Evolutionary conservation across 805 yeast genomes (phyloP).

Genomic region (Vanderwaltozyma polyspora): DNA sequence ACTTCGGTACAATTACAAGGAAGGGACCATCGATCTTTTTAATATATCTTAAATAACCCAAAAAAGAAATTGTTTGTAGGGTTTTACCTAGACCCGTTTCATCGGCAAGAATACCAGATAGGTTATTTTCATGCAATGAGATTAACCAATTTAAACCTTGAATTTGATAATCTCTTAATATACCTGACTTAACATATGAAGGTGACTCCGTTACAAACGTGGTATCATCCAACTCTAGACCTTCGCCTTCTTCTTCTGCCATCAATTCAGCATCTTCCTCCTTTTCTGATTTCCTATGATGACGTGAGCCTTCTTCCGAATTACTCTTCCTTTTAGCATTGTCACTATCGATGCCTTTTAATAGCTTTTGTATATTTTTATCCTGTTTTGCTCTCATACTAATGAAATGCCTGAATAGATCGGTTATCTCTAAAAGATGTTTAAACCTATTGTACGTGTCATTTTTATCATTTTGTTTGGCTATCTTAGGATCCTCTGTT

Average conservation of each 20-base stretch:
- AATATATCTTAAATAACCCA: constrained; percentile 76
- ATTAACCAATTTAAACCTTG: constrained; percentile 95
- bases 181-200: constrained; percentile 56
- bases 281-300: constrained; percentile 82
- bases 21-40: constrained; percentile 81
- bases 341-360: constrained; percentile 42
- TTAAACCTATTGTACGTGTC: constrained; percentile 72
- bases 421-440: constrained; percentile 72
- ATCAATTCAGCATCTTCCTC: constrained; percentile 92
- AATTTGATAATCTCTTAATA: constrained; percentile 78
- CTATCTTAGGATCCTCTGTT: constrained; percentile 44
- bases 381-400: constrained; percentile 74
- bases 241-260: constrained; percentile 63
- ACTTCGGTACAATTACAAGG: constrained; percentile 86
- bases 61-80: constrained; percentile 82
- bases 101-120: constrained; percentile 91
- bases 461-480: constrained; percentile 42
- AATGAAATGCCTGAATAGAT: constrained; percentile 78
- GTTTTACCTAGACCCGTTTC: constrained; percentile 99
- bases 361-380: constrained; percentile 49
- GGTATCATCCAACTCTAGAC: constrained; percentile 35
- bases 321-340: constrained; percentile 31
- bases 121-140: constrained; percentile 72
- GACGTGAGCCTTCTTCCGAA: constrained; percentile 24
- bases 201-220: constrained; percentile 85